These are phyloP conservation scores for Galerina sulciceps DNA, from an alignment of 768 basidiomycete species.

Conservation along the genomic window DNA sequence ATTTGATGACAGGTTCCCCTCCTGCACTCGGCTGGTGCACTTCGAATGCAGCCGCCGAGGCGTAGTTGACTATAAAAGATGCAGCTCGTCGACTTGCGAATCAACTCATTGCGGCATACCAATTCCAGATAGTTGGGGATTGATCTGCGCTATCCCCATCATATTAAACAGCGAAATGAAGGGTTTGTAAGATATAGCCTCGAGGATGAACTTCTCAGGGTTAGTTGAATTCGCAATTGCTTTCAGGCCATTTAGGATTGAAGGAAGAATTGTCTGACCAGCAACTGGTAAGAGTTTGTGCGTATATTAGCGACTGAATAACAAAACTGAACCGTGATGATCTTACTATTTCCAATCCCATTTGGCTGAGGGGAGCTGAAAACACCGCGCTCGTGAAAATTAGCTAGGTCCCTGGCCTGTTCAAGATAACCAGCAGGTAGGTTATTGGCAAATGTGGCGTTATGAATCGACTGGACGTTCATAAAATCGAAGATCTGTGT, in stretches of 20 bases:
- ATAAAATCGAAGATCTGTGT: slow-evolving; percentile 70
- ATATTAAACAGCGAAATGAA: slow-evolving; percentile 81
- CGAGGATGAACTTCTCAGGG: slow-evolving; percentile 60
- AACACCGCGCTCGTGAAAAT: slow-evolving; percentile 75
- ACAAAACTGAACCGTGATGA: neutral
- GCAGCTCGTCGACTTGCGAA: neutral
- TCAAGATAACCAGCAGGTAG: slow-evolving; percentile 55
- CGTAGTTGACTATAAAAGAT: slow-evolving; percentile 56
- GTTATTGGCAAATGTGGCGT: slow-evolving; percentile 49
- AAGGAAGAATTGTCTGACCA: slow-evolving; percentile 65
- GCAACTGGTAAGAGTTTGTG: slow-evolving; percentile 54
- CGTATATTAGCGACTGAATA: neutral
- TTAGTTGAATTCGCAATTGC: slow-evolving; percentile 53
- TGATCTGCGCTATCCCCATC: slow-evolving; percentile 56
- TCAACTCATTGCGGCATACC: slow-evolving; percentile 38
- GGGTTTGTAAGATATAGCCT: slow-evolving; percentile 76
- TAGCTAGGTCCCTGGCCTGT: slow-evolving; percentile 64
- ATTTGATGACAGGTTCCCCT: slow-evolving; percentile 57
- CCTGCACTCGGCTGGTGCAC: slow-evolving; percentile 51
- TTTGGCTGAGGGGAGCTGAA: slow-evolving; percentile 55
- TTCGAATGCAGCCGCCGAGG: slow-evolving; percentile 61
- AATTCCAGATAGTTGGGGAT: slow-evolving; percentile 60
- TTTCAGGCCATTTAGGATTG: slow-evolving; percentile 57
- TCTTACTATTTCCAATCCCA: slow-evolving; percentile 71
- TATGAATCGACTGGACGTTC: slow-evolving; percentile 74